Evolutionary conservation across 768 basidiomycete species (phyloP).

Genomic region (Porpolomopsis calyptriformis): DNA sequence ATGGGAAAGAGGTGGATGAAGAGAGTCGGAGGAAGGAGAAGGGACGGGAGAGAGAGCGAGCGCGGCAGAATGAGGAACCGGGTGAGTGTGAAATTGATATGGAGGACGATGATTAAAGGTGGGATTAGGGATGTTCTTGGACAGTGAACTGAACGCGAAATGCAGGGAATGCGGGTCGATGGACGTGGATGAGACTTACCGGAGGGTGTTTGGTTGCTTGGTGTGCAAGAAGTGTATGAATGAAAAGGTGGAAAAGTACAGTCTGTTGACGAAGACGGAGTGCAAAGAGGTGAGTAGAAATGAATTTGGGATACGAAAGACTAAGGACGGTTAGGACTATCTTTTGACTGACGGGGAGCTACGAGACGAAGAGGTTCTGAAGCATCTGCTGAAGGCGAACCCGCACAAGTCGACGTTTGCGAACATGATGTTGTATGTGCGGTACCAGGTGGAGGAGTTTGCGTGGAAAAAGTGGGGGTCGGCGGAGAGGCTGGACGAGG

Average conservation of each 20-base stretch:
- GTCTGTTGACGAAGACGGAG: constrained; percentile 94
- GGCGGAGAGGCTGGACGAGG: constrained; percentile 78
- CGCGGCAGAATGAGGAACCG: constrained; percentile 64
- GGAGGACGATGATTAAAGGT: no score
- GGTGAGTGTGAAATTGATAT: no score
- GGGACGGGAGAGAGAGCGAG: constrained; percentile 69
- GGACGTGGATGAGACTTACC: constrained; percentile 77
- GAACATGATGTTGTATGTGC: constrained; percentile 98
- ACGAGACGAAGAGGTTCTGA: constrained; percentile 82
- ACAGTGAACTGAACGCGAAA: constrained; percentile 64
- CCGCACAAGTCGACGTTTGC: constrained; percentile 91
- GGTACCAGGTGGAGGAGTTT: constrained; percentile 90
- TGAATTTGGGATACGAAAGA: no score
- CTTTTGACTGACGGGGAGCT: constrained; percentile 94
- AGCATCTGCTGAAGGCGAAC: constrained; percentile 89
- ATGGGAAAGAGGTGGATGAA: constrained; percentile 73
- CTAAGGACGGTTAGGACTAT: constrained; percentile 66
- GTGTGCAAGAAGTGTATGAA: constrained; percentile 91
- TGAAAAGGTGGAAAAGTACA: constrained; percentile 83
- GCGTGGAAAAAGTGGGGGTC: constrained; percentile 99
- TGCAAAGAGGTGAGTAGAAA: constrained; percentile 70
- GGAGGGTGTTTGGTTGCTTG: constrained; percentile 71
- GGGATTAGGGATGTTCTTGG: constrained; percentile 67
- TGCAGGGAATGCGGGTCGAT: constrained; percentile 81
- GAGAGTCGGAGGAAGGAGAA: constrained; percentile 67